phyloP scores from a whole-genome alignment of 495 filamentous ascomycete genomes.

The Bathelium albidoporum region DNA sequence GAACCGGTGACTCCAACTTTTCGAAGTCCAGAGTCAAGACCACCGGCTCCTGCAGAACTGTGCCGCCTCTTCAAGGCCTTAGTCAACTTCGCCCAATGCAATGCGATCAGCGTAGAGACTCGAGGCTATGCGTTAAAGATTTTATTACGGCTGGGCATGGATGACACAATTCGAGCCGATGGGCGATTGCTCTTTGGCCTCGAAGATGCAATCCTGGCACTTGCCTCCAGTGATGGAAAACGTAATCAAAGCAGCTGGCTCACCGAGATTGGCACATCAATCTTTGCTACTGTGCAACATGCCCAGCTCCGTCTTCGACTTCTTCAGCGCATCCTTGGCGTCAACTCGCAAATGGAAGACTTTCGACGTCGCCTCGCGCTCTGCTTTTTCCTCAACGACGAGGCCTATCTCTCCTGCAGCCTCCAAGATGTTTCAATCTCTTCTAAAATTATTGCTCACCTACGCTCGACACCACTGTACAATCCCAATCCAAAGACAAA shows the following conservation, averaged over 20 bases:
- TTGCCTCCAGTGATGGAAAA: background rate
- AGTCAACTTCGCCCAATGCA: background rate
- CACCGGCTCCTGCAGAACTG: background rate
- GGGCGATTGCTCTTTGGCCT: background rate
- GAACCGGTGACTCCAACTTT: background rate
- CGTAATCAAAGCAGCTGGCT: background rate
- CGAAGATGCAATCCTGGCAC: background rate
- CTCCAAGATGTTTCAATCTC: constrained; percentile 36
- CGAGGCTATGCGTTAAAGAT: background rate
- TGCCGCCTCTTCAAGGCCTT: background rate
- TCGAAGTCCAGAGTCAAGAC: background rate
- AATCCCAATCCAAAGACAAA: constrained; percentile 47
- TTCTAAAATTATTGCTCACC: constrained; percentile 9
- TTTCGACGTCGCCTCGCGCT: constrained; percentile 64
- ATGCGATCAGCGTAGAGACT: background rate
- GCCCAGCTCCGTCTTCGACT: background rate
- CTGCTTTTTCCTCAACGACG: constrained; percentile 47
- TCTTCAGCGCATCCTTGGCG: constrained; percentile 27
- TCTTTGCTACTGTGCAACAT: background rate
- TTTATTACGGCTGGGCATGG: background rate
- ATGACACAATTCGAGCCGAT: background rate
- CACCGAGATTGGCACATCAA: background rate
- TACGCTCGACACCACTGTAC: constrained; percentile 29
- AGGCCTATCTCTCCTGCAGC: constrained; percentile 33
- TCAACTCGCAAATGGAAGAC: constrained; percentile 31